Base-by-base conservation (phyloP, 2,329 filamentous ascomycete species). In the Talaromyces funiculosus region DNA sequence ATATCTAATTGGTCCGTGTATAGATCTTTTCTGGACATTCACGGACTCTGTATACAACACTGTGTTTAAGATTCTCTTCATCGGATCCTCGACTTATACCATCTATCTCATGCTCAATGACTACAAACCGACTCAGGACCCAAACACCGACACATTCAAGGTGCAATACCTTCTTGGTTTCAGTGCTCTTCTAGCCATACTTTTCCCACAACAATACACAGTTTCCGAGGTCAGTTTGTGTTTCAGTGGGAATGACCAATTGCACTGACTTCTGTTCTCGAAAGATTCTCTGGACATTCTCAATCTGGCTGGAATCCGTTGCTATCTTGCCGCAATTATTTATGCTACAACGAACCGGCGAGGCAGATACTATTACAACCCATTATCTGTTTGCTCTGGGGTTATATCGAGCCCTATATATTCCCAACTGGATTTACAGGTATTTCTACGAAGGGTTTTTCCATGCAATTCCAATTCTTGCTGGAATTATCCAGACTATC, bases 311-410 rank as follows among this genome's bases (percentile, higher is more conserved):
- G 33, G 94, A 99, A 80, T 88, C 90, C 4, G 94, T 99, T 18
- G 94, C 94, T 57, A 99, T 99, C 68, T 84, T 99, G 63, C 94
- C 94, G 1, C 94, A 99, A 80, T 84, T 99, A 57, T 97, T 99
- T 78, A 95, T 99, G 90, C 83, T 99, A 65, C 94, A 99, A 79
- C 84, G 94, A 69, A 99, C 94, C 0, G 95, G 94, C 67, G 93
- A 97, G 79, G 95, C 94, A 10, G 94, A 99, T 79, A 97, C 94
- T n/a, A 99, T 99, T 72, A 99, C 94, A 12, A 96, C 92, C 1
- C 93, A 99, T 78, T 99, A 99, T 75, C 84, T 99, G 43, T 96
- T 96, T 72, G 93, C 95, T 14, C 82, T 99, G 38, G 94, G 94
- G 35, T 81, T 88, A 64, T 99, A 99, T 80, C 84, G 94, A 61